Base-by-base conservation (phyloP, 257 asterid species). In the Echium plantagineum region DNA sequence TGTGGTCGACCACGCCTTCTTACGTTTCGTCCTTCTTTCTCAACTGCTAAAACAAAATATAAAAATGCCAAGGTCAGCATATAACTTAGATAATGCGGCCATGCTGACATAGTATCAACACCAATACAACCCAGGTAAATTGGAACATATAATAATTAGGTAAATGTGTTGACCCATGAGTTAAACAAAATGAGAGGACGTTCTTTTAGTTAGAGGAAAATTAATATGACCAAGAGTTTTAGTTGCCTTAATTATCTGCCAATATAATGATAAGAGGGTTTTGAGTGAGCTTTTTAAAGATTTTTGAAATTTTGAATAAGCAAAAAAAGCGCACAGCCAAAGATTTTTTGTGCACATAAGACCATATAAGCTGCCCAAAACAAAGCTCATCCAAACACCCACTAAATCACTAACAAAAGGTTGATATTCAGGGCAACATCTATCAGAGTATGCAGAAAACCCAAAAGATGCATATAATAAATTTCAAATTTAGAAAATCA, bases 1-100 rank as follows among this genome's bases (percentile, higher is more conserved):
- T 80, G 80, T 32, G 90, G 94, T 20, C 94, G 94, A 35, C 97
- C 98, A 53, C 94, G 94, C 19, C 86, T 80, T 75, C 80, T 84
- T 69, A 65, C 83, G 21, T 81, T 21, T 24, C 66, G 54, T 53
- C 87, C 90, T 75, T 84, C 90, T 75, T 84, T 82, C 42, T 55
- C 85, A 66, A 82, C 95, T 78, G 74, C 15, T 73, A 76, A 69
- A 65, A 60, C 35, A 68, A 47, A 30, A 65, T 31, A 26, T 19
- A 30, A 46, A 60, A 55, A 5, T 46, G 18, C 13, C 26, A 59
- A 57, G 58, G 35, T 63, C 69, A n/a, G 12, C 38, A 57, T 10
- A 65, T 54, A 46, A 56, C 62, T 18, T n/a, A n/a, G n/a, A n/a
- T n/a, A n/a, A n/a, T 28, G 32, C 7, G 3, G 32, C 32, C 32